Conservation (phyloP, 2,329 filamentous ascomycete species). For the Aspergillus novoparasiticus region DNA sequence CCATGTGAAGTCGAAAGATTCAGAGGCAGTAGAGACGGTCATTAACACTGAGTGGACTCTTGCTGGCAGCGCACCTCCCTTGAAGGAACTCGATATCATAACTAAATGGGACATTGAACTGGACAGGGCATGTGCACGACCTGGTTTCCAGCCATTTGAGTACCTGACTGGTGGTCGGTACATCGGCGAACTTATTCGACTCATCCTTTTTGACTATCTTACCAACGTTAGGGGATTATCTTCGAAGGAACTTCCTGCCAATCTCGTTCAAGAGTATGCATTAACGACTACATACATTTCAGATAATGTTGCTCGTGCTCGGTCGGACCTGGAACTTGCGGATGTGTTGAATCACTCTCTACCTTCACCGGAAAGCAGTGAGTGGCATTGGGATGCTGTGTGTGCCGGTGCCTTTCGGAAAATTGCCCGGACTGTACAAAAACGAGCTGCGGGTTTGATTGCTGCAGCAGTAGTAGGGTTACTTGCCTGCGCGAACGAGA, state of each 20-base stretch:
- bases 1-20: slow-evolving; percentile 50
- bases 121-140: slow-evolving; percentile 66
- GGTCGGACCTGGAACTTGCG: slow-evolving; percentile 53
- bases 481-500: slow-evolving; percentile 68
- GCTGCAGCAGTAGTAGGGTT: slow-evolving; percentile 73
- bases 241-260: slow-evolving; percentile 53
- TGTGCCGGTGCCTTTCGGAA: slow-evolving; percentile 63
- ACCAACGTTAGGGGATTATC: slow-evolving; percentile 46
- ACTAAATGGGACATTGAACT: slow-evolving; percentile 71
- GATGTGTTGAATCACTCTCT: slow-evolving; percentile 57
- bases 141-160: slow-evolving; percentile 80
- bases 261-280: slow-evolving; percentile 61
- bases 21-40: slow-evolving; percentile 65
- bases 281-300: slow-evolving; percentile 74
- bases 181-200: slow-evolving; percentile 72
- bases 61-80: slow-evolving; percentile 69
- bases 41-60: slow-evolving; percentile 88
- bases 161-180: slow-evolving; percentile 83
- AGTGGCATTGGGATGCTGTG: slow-evolving; percentile 65
- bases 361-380: slow-evolving; percentile 44
- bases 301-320: slow-evolving; percentile 62
- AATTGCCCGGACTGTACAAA: slow-evolving; percentile 71
- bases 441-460: slow-evolving; percentile 72
- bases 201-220: slow-evolving; percentile 70
- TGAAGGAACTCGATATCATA: slow-evolving; percentile 62